These are phyloP conservation scores for Monarda citriodora DNA, from an alignment of 305 asterid genomes.

Conservation along the genomic window DNA sequence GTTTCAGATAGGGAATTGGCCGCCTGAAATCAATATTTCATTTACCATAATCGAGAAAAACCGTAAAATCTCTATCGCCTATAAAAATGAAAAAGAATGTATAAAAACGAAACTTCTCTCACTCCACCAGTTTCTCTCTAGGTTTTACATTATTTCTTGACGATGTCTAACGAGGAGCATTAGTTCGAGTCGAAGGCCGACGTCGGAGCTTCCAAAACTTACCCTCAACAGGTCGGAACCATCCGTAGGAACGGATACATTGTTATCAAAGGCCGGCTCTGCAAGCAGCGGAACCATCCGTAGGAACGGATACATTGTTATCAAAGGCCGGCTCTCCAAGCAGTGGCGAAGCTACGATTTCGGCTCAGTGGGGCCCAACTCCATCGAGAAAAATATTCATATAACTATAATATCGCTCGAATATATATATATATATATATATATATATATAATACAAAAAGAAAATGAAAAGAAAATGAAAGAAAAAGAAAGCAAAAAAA, in stretches of 20 bases:
- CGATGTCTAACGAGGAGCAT: slow-evolving; percentile 80
- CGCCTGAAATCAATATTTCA: slow-evolving; percentile 19
- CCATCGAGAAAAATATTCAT: too few relatives aligned
- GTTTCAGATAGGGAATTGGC: slow-evolving; percentile 12
- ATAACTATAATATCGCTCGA: too few relatives aligned
- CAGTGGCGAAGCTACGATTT: too few relatives aligned
- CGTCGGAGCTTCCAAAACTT: slow-evolving; percentile 77
- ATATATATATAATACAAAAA: too few relatives aligned
- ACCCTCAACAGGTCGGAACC: slow-evolving; percentile 73
- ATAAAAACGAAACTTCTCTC: slow-evolving; percentile 12
- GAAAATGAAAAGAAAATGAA: too few relatives aligned
- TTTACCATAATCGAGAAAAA: slow-evolving; percentile 8
- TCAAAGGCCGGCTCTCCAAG: slow-evolving; percentile 82
- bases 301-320: slow-evolving; percentile 73
- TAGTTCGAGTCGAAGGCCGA: slow-evolving; percentile 78
- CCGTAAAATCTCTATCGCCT: slow-evolving; percentile 40
- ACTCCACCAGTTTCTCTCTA: slow-evolving; percentile 2
- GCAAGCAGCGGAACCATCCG: slow-evolving; percentile 79
- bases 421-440: too few relatives aligned
- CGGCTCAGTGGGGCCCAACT: too few relatives aligned
- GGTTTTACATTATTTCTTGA: not conserved
- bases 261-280: slow-evolving; percentile 71
- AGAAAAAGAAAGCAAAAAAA: too few relatives aligned
- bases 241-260: slow-evolving; percentile 69
- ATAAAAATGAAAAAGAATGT: not conserved